These are phyloP conservation scores for Cryptosporidium felis DNA, from an alignment of 169 alveolate genomes.

Conservation along the genomic window DNA sequence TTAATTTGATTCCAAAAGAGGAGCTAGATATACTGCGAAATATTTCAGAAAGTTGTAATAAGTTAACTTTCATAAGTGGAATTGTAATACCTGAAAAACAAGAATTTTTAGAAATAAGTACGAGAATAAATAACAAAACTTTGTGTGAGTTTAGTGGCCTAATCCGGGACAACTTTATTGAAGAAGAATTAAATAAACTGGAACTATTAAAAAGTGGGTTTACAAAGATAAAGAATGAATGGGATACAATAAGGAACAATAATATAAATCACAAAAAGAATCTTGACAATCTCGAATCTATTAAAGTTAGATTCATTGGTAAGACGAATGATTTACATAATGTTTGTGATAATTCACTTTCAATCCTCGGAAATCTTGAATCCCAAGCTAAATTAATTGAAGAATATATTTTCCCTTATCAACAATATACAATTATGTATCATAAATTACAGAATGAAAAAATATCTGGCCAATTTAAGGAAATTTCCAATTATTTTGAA, in stretches of 20 bases:
- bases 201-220: neutral
- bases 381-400: slow-evolving; percentile 44
- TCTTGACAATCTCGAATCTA: slow-evolving; percentile 13
- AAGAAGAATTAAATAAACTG: neutral
- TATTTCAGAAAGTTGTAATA: slow-evolving; percentile 24
- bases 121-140: neutral
- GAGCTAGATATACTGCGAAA: neutral
- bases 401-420: slow-evolving; percentile 66
- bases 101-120: neutral
- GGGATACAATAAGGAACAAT: slow-evolving; percentile 18
- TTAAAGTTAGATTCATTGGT: slow-evolving; percentile 13
- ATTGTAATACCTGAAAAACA: slow-evolving; percentile 34
- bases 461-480: slow-evolving; percentile 7
- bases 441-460: slow-evolving; percentile 50
- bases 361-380: slow-evolving; percentile 12
- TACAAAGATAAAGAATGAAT: neutral
- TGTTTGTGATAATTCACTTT: slow-evolving; percentile 36
- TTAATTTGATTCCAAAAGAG: slow-evolving; percentile 23
- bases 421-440: slow-evolving; percentile 33
- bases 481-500: slow-evolving; percentile 14
- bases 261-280: neutral
- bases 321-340: slow-evolving; percentile 11
- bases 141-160: neutral
- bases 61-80: slow-evolving; percentile 56
- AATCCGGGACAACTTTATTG: neutral